Percentiles rank a stretch among this genome's conserved stretches.
phyloP scores from a whole-genome alignment of 768 basidiomycete genomes.

The Jaapia argillacea region DNA sequence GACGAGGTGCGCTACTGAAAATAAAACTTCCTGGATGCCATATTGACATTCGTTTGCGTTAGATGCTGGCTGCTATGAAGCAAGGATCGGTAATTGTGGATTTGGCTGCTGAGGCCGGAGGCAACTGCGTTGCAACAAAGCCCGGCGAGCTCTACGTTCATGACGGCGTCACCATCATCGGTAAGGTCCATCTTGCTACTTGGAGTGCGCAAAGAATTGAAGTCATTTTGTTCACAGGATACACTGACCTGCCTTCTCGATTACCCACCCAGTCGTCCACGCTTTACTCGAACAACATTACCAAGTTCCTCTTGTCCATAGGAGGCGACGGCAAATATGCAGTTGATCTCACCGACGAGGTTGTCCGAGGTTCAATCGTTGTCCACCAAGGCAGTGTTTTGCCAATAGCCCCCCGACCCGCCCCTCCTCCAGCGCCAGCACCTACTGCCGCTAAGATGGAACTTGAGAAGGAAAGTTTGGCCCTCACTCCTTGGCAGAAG shows the following conservation, averaged over 20 bases:
- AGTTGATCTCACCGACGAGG: constrained; percentile 75
- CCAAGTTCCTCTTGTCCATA: constrained; percentile 80
- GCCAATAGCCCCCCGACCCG: constrained; percentile 56
- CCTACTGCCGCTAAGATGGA: constrained; percentile 36
- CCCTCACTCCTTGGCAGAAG: constrained; percentile 84
- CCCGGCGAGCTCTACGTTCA: constrained; percentile 65
- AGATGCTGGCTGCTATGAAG: constrained; percentile 87
- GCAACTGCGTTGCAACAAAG: constrained; percentile 75
- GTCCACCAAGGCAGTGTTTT: constrained; percentile 58
- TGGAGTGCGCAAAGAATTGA: too few relatives aligned
- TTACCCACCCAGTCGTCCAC: constrained; percentile 86
- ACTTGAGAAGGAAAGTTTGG: constrained; percentile 34
- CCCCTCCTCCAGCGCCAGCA: constrained; percentile 51
- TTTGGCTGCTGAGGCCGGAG: constrained; percentile 81
- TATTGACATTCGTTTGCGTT: neutral
- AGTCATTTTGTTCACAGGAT: constrained; percentile 33
- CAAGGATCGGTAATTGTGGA: constrained; percentile 87
- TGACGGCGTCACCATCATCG: constrained; percentile 76
- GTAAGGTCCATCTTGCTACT: constrained; percentile 22
- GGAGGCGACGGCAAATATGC: constrained; percentile 51
- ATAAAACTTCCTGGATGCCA: neutral
- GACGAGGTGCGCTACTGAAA: constrained; percentile 32
- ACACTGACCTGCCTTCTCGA: constrained; percentile 80
- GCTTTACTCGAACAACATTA: constrained; percentile 85
- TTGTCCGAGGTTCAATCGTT: constrained; percentile 72